A percentile compares a stretch with the other conserved stretches of the same genome.
Conservation (phyloP, 257 asterid genomes). For the Solanum paucissectum region DNA sequence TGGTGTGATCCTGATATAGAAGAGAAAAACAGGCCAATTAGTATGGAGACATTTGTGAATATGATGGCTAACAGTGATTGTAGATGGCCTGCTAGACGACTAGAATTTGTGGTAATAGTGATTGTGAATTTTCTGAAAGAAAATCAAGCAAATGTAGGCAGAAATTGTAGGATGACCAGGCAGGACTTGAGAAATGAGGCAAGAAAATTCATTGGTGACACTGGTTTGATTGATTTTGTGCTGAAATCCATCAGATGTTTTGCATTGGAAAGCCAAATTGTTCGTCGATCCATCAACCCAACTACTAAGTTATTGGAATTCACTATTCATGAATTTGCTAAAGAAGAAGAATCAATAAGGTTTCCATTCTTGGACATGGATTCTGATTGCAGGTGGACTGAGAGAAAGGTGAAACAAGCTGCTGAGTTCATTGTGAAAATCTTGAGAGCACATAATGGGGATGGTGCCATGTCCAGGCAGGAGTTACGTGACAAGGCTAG, state of each 20-base stretch:
- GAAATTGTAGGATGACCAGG: conserved; percentile 35
- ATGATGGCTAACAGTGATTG: conserved; percentile 35
- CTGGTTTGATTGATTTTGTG: conserved; percentile 83
- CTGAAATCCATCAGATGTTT: conserved; percentile 61
- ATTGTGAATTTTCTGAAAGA: conserved; percentile 42
- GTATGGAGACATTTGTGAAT: conserved; percentile 28
- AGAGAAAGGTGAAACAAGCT: conserved; percentile 12
- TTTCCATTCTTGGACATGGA: neutral
- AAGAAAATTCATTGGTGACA: conserved; percentile 60
- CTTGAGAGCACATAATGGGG: conserved; percentile 3
- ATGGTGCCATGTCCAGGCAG: conserved; percentile 6
- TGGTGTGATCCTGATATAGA: neutral
- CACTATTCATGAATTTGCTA: conserved; percentile 19
- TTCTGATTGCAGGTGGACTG: conserved; percentile 21
- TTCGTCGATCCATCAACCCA: conserved; percentile 43
- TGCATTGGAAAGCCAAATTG: conserved; percentile 29
- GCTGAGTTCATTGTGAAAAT: conserved; percentile 10
- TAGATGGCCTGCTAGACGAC: conserved; percentile 64
- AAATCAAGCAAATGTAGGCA: conserved; percentile 14
- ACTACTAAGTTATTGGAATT: conserved; percentile 37
- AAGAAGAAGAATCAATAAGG: neutral
- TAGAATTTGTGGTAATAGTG: conserved; percentile 34
- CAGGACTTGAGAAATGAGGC: conserved; percentile 59
- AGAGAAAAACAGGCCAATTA: conserved; percentile 1
- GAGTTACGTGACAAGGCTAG: conserved; percentile 25